Base-by-base conservation (phyloP, 2,329 filamentous ascomycete species). In the Aureobasidium lini region DNA sequence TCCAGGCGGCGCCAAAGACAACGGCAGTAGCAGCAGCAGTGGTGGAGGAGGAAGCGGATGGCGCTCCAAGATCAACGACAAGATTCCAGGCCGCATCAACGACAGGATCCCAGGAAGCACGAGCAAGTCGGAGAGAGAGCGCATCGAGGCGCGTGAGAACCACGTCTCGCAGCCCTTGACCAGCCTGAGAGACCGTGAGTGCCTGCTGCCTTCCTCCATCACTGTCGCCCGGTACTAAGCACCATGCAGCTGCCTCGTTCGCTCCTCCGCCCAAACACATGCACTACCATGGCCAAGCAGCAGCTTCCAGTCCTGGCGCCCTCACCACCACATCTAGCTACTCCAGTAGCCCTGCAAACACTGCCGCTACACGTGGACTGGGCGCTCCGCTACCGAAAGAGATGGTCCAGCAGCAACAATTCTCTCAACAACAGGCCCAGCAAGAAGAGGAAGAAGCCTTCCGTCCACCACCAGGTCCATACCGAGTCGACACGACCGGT, bases 181-280 rank as follows among this genome's bases (percentile, higher is more conserved):
- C 8, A 79, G 83, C 3, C 79, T 96, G 32, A 85, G 84, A 69
- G 90, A 96, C 69, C 91, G 69, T 59, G 64, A 65, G 48, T 57
- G 8, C 23, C 23, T 23, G 23, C 23, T 23, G 23, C 23, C 23
- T 23, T 23, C 23, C 23, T 23, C 23, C 23, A 23, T 23, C 23
- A 23, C 23, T 23, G 23, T 23, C 23, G 23, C 23, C 23, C 23
- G 23, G 6, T 29, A 18, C 47, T 64, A 43, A 64, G 40, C 7
- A 15, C n/a, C 5, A 11, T 16, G 6, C 42, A 65, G 63, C 90
- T 1, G 72, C 83, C 1, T 82, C 84, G 15, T 96, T 95, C 70
- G 90, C 83, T 2, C 89, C 90, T 28, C 91, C 91, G 29, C 91
- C 91, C 0, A 92, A 84, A 66, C 87, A 82, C 62, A 72, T 77